Base-by-base conservation (phyloP, 495 filamentous ascomycete genomes). In the Talaromyces liani region DNA sequence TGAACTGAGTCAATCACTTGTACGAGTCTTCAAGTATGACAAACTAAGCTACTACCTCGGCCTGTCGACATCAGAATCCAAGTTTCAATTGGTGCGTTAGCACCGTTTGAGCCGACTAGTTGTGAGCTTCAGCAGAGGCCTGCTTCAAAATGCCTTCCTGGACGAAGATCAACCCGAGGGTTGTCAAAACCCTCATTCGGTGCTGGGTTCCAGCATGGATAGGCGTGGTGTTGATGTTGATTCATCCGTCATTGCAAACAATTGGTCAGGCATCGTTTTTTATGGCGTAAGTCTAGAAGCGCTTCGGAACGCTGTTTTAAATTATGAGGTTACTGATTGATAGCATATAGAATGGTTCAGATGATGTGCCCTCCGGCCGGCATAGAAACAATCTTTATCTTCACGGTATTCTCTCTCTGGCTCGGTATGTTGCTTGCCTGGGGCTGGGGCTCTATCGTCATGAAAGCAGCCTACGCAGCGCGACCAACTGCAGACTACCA, bases 181-280 rank as follows among this genome's bases (percentile, higher is more conserved):
- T 49, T 49, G 45, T 81, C 36, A 80, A 80, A 68, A 69, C 74
- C 20, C 65, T 78, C 22, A 77, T 80, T 61, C 76, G 77, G 33
- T 81, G 77, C 49, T 73, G 70, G 55, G 67, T 76, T 5, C 77
- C 74, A 6, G 73, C 70, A 25, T 81, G 77, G 77, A 73, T 80
- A 47, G 74, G 73, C 1, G 70, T 67, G 4, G 65, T 81, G 41
- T 64, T 81, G 65, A 74, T 80, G 10, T 72, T 79, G 33, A 81
- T 81, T 56, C 58, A 39, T 8, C 72, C 77, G 5, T 69, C 73
- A 1, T 61, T 77, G 54, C 29, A 14, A 0, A 65, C 36, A 16
- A 70, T 79, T 45, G 71, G 72, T 9, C 70, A 65, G 0, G 72
- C 71, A 39, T 69, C 70, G 0, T 75, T 73, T 36, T 75, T 75